Evolutionary conservation across 768 basidiomycete species (phyloP), one percentile per base, ranked within the genome.

Genomic region (Agrocybe pediades): DNA sequence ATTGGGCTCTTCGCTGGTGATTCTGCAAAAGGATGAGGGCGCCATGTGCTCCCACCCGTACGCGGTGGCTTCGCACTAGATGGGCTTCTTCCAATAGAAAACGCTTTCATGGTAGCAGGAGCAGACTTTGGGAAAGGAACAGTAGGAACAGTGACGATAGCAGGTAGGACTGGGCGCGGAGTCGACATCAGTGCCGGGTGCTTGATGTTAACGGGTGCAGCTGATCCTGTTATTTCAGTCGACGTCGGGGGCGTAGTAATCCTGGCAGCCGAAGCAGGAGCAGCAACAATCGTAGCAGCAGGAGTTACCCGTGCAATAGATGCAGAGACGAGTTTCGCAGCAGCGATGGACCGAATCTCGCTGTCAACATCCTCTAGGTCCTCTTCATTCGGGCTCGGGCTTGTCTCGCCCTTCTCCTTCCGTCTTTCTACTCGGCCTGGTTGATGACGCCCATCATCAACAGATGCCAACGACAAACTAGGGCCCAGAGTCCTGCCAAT

Each of bases 401-500:
- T 49, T 2, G 8, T 21, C 46, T 9, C 25, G 20, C 19, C 30
- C 39, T 24, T 43, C 33, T 53, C 47, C 5, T 8, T 15, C 11
- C 17, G 16, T n/a, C 27, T 39, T 9, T 39, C 47, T 13, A 45
- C 27, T 11, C 30, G 16, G 16, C 53, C 45, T 17, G 50, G 33
- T 16, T 23, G 1, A 15, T 30, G 43, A 51, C 19, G 26, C 15
- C 20, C 48, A 24, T 44, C 43, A 36, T 49, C 49, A 15, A 49
- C 55, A 46, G 57, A 55, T 16, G 61, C 57, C 6, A 65, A 49
- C 46, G 59, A 61, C 52, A 62, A 43, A 20, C 51, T 46, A 9
- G 61, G 64, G 5, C 64, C 58, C 29, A 65, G 30, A 21, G 64
- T 65, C 29, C 64, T 55, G 4, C 64, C 64, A 17, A 62, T 61